Base-by-base conservation (phyloP, 2,329 filamentous ascomycete species). In the Penicillium sp. region DNA sequence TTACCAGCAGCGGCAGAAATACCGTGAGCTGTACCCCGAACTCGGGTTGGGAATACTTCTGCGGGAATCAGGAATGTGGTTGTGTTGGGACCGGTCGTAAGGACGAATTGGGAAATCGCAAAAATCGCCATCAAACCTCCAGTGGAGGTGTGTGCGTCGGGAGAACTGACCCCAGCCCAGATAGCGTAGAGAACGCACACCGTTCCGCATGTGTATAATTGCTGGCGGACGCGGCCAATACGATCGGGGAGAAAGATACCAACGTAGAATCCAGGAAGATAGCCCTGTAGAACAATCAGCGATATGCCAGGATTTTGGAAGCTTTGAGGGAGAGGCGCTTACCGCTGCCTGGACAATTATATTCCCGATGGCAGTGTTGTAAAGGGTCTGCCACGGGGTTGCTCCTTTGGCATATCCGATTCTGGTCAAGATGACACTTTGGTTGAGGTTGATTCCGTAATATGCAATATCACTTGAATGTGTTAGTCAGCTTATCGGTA, bases 1-100 rank as follows among this genome's bases (percentile, higher is more conserved):
- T 87, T 87, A 11, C 84, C 85, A 0, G 80, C 79, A 0, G 84
- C 84, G 0, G 85, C 84, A 0, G 84, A 84, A 52, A 87, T 84
- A 24, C 84, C 84, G 64, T 86, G 84, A 57, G 83, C 86, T 1
- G 83, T 84, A 56, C 79, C 84, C 52, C 84, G 79, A 63, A 86
- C 85, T 58, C 79, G 79, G 3, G 84, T 87, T 0, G 84, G 84
- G 64, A 86, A 87, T 33, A 86, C 79, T 68, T 88, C 85, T 41
- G 83, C 84, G 2, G 84, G 83, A 33, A 86, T 80, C 51, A 86
- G 81, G 61, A 87, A 86, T 0, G 84, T 87, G 11, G 86, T 78
- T 1, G 81, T 83, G 65, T 86, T 86, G 52, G 83, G 82, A 13
- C 84, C 68, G 14, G 70, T 60, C 58, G 56, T 63, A 8, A 63